phyloP scores from a whole-genome alignment of 805 yeast genomes.

The Saccharomycopsis schoenii region DNA sequence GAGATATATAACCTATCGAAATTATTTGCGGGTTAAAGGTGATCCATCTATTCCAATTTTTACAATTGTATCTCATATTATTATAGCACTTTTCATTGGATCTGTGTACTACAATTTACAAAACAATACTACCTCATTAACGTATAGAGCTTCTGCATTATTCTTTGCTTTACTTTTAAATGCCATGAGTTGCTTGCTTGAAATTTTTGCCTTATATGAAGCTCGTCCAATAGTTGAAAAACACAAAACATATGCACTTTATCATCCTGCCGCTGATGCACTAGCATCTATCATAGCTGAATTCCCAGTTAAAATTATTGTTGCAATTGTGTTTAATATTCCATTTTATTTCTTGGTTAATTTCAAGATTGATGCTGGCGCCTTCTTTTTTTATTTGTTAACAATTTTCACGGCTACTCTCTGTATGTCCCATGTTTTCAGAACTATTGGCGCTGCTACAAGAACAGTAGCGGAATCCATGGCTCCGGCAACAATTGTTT shows the following conservation, averaged over 20 bases:
- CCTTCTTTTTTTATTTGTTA: conserved; percentile 43
- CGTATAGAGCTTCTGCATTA: conserved; percentile 51
- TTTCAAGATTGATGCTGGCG: conserved; percentile 41
- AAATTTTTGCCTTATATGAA: conserved; percentile 44
- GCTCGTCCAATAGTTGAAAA: conserved; percentile 50
- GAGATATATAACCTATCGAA: conserved; percentile 35
- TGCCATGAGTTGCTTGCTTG: conserved; percentile 51
- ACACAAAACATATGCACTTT: conserved; percentile 45
- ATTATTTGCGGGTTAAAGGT: conserved; percentile 38
- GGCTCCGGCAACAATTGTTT: conserved; percentile 35
- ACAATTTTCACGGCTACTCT: conserved; percentile 35
- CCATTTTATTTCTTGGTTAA: conserved; percentile 44
- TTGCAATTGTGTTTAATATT: conserved; percentile 39
- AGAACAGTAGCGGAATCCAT: conserved; percentile 32
- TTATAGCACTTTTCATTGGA: conserved; percentile 46
- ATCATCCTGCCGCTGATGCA: conserved; percentile 53
- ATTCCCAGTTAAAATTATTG: conserved; percentile 38
- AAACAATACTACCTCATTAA: conserved; percentile 36
- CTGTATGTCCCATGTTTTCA: conserved; percentile 31
- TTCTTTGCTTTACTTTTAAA: conserved; percentile 59
- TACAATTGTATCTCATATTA: conserved; percentile 34
- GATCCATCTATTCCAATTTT: conserved; percentile 39
- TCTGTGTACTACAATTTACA: conserved; percentile 48
- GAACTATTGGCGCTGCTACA: conserved; percentile 33
- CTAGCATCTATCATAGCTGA: conserved; percentile 43